Percentiles rank a stretch among this genome's conserved stretches.
Conservation (phyloP, 495 filamentous ascomycete genomes). For the Glonium stellatum region DNA sequence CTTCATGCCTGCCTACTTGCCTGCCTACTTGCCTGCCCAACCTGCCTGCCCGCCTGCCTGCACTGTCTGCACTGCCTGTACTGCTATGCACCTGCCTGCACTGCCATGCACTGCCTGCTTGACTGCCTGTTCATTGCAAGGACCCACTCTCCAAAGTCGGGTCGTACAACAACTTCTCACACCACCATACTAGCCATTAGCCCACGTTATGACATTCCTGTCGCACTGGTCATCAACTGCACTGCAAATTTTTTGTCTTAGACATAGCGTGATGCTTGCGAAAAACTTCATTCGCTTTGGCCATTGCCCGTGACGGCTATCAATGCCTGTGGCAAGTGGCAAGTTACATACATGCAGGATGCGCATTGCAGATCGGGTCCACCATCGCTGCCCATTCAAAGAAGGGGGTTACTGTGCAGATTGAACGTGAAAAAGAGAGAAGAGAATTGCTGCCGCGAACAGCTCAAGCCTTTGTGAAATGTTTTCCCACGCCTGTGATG, state of each 20-base stretch:
- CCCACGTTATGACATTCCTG: not conserved
- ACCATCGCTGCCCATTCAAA: not conserved
- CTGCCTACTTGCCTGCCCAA: too few relatives aligned
- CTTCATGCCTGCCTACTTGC: too few relatives aligned
- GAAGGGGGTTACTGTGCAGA: not conserved
- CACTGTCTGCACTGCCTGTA: too few relatives aligned
- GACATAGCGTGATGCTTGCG: not conserved
- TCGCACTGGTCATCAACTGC: not conserved
- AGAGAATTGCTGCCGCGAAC: too few relatives aligned
- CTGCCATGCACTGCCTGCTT: too few relatives aligned
- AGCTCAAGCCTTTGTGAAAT: too few relatives aligned
- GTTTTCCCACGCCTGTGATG: too few relatives aligned
- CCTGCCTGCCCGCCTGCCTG: not conserved
- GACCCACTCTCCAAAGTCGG: not conserved
- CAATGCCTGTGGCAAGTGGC: not conserved
- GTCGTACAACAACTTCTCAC: not conserved
- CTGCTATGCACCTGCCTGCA: too few relatives aligned
- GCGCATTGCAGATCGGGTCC: not conserved
- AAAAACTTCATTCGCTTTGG: not conserved
- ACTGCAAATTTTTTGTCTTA: not conserved
- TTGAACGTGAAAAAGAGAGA: not conserved
- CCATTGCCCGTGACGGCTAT: not conserved
- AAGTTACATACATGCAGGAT: constrained; percentile 1
- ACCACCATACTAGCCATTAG: not conserved
- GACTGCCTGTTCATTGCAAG: too few relatives aligned